Conservation (phyloP, 495 filamentous ascomycete species). For the Penicillium waksmanii region DNA sequence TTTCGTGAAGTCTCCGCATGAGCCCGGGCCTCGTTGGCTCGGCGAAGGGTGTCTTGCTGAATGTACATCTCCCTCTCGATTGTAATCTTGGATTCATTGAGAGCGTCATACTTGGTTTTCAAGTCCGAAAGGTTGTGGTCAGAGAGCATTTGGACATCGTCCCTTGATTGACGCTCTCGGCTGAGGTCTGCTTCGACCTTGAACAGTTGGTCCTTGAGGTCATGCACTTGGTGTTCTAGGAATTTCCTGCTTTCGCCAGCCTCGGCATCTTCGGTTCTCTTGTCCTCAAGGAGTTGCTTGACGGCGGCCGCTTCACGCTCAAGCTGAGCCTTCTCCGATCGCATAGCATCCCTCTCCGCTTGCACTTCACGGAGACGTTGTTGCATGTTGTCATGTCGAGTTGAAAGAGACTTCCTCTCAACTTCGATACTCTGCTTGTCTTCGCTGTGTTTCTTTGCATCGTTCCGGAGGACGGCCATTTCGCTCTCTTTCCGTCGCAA, state of each 20-base stretch:
- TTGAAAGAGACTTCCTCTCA: conserved; percentile 67
- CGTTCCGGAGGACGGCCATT: conserved; percentile 77
- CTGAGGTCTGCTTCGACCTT: conserved; percentile 86
- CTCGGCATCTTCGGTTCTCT: conserved; percentile 86
- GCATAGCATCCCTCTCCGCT: conserved; percentile 84
- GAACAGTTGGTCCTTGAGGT: conserved; percentile 83
- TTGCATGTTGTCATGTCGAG: conserved; percentile 80
- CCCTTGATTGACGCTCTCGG: conserved; percentile 90
- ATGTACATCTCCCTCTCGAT: conserved; percentile 98
- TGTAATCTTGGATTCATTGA: conserved; percentile 94
- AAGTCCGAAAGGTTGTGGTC: conserved; percentile 85
- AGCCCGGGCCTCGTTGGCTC: conserved; percentile 78
- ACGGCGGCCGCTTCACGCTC: conserved; percentile 89
- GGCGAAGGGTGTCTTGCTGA: conserved; percentile 92
- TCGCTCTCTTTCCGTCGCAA: conserved; percentile 94
- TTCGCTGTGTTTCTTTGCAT: conserved; percentile 75
- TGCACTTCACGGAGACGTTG: conserved; percentile 80
- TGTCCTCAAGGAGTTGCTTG: conserved; percentile 81
- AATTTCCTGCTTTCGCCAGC: conserved; percentile 83
- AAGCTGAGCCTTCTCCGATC: conserved; percentile 77
- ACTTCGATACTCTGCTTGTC: conserved; percentile 78
- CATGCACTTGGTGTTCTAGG: conserved; percentile 83
- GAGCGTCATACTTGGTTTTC: conserved; percentile 80
- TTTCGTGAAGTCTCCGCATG: conserved; percentile 85
- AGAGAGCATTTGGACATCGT: conserved; percentile 89